A percentile compares a stretch with the other conserved stretches of the same genome.
Evolutionary conservation across 1,139 yeast species (phyloP).

Genomic region (Sugiyamaella paludigena): DNA sequence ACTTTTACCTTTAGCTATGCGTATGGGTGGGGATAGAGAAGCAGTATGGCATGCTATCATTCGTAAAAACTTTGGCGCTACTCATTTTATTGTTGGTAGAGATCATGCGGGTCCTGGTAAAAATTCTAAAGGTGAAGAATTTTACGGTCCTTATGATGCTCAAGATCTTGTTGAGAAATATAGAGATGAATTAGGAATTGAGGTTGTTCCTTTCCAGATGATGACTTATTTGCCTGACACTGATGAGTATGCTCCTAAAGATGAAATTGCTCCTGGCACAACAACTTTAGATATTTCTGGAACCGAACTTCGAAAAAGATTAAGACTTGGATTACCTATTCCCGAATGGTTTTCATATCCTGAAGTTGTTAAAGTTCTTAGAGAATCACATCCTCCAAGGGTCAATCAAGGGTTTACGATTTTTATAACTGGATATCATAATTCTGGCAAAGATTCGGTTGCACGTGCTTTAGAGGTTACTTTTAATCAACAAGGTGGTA

Average conservation of each 20-base stretch:
- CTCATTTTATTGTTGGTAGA: constrained; percentile 96
- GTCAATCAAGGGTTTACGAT: constrained; percentile 81
- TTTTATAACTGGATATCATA: constrained; percentile 56
- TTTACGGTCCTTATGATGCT: constrained; percentile 97
- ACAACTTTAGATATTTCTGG: constrained; percentile 92
- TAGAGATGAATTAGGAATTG: constrained; percentile 75
- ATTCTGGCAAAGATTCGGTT: constrained; percentile 59
- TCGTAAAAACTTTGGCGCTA: constrained; percentile 94
- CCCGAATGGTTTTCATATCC: constrained; percentile 98
- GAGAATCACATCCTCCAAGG: constrained; percentile 94
- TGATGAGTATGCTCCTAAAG: constrained; percentile 93
- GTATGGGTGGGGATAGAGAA: constrained; percentile 99
- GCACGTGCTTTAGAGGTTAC: constrained; percentile 86
- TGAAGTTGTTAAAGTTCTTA: constrained; percentile 85
- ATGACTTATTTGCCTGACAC: constrained; percentile 94
- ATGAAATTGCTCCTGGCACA: constrained; percentile 76
- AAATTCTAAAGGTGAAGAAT: constrained; percentile 89
- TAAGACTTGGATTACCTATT: constrained; percentile 81
- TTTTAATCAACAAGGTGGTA: constrained; percentile 85
- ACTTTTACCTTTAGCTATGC: constrained; percentile 90
- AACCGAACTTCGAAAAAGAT: constrained; percentile 85
- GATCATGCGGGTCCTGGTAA: constrained; percentile 98
- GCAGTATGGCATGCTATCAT: constrained; percentile 98
- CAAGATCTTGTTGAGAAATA: constrained; percentile 80
- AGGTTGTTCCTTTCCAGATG: constrained; percentile 95